These are phyloP conservation scores for Corrigiola litoralis DNA, from an alignment of 179 eudicot genomes.

Conservation along the genomic window DNA sequence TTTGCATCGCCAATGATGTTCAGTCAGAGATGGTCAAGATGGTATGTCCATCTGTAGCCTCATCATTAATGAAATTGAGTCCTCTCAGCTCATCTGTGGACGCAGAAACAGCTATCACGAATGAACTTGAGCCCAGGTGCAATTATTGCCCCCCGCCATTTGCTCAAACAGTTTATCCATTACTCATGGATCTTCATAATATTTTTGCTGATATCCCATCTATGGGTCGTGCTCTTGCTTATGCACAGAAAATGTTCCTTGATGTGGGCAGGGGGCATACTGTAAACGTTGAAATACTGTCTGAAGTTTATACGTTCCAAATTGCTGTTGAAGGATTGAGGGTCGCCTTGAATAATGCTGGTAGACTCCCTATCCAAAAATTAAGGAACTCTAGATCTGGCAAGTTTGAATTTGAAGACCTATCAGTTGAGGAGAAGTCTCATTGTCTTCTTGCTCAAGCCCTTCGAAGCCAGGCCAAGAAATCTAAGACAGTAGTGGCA, in stretches of 20 bases:
- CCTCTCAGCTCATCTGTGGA: conserved; percentile 25
- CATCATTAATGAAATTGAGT: conserved; percentile 10
- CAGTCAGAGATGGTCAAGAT: conserved; percentile 56
- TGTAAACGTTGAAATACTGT: conserved; percentile 43
- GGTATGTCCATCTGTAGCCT: conserved; percentile 37
- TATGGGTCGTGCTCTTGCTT: conserved; percentile 65
- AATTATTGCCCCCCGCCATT: conserved; percentile 75
- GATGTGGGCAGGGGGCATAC: conserved; percentile 62
- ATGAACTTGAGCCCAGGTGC: conserved; percentile 30
- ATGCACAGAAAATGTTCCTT: conserved; percentile 75
- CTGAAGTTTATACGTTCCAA: conserved; percentile 73
- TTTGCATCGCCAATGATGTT: conserved; percentile 36
- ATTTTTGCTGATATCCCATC: conserved; percentile 72
- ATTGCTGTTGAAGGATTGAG: conserved; percentile 92
- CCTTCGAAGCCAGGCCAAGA: conserved; percentile 63
- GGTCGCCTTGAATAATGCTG: conserved; percentile 67
- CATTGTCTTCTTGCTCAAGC: conserved; percentile 82
- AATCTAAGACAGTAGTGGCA: conserved; percentile 68
- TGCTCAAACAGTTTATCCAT: conserved; percentile 65
- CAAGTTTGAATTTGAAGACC: conserved; percentile 46
- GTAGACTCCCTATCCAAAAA: conserved; percentile 50
- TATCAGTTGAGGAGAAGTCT: conserved; percentile 67
- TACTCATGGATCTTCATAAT: conserved; percentile 72
- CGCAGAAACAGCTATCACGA: conserved; percentile 14
- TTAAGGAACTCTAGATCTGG: conserved; percentile 17